Evolutionary conservation across 768 basidiomycete genomes (phyloP).

Genomic region (Phaeotremella fagi): DNA sequence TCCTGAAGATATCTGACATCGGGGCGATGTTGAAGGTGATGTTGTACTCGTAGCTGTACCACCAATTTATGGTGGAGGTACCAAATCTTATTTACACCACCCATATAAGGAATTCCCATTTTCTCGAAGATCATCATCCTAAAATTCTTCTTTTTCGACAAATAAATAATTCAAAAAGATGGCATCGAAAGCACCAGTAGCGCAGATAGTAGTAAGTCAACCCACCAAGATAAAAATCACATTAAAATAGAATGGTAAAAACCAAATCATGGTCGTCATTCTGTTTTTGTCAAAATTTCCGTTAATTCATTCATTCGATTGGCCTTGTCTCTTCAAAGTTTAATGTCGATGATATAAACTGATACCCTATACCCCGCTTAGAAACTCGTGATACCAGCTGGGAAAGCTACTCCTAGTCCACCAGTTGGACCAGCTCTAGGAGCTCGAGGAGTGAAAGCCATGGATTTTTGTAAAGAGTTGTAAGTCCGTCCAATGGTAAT

Average conservation of each 20-base stretch:
- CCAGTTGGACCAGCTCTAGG: constrained; percentile 96
- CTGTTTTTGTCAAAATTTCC: too few relatives aligned
- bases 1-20: constrained; percentile 46
- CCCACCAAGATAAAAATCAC: neutral
- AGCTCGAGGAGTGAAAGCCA: constrained; percentile 95
- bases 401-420: constrained; percentile 91
- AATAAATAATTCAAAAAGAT: neutral
- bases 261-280: too few relatives aligned
- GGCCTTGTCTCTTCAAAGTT: neutral
- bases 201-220: constrained; percentile 4
- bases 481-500: constrained; percentile 12
- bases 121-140: neutral
- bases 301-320: too few relatives aligned
- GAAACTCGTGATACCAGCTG: constrained; percentile 74
- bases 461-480: constrained; percentile 99
- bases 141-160: neutral
- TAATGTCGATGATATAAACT: neutral
- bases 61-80: neutral
- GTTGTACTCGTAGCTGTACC: neutral
- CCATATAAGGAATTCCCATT: neutral
- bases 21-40: neutral
- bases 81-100: too few relatives aligned
- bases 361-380: constrained; percentile 6
- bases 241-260: too few relatives aligned
- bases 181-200: constrained; percentile 7